Evolutionary conservation across 768 basidiomycete species (phyloP).

Genomic region (Piloderma croceum): DNA sequence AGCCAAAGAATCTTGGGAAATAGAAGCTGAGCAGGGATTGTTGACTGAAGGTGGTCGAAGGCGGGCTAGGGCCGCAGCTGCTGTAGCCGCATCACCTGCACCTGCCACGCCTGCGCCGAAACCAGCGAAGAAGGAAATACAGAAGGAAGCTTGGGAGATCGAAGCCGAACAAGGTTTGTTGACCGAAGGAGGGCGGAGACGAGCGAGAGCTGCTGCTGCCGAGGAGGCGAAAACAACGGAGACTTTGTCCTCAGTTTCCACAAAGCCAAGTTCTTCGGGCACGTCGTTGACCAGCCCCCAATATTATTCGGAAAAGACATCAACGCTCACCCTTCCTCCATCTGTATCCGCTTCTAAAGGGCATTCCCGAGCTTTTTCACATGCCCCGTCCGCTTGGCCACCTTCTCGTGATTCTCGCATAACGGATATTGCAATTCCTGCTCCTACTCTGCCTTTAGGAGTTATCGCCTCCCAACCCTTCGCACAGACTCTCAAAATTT

Average conservation of each 20-base stretch:
- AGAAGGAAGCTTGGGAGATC: constrained; percentile 75
- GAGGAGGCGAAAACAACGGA: no score
- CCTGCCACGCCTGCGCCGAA: neutral
- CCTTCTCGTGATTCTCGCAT: constrained; percentile 12
- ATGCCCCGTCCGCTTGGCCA: constrained; percentile 25
- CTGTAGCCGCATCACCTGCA: constrained; percentile 19
- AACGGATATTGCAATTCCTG: constrained; percentile 52
- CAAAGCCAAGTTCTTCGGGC: neutral
- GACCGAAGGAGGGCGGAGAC: constrained; percentile 31
- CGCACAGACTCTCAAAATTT: constrained; percentile 48
- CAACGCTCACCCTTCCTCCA: constrained; percentile 61
- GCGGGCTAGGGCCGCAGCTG: constrained; percentile 53
- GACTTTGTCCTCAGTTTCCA: neutral
- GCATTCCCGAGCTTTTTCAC: constrained; percentile 62
- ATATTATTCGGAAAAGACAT: constrained; percentile 50
- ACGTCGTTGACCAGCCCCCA: constrained; percentile 41
- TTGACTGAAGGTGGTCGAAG: constrained; percentile 70
- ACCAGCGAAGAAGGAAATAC: constrained; percentile 26
- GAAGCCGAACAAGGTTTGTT: constrained; percentile 67
- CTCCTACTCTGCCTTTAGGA: constrained; percentile 62
- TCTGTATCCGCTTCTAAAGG: constrained; percentile 46
- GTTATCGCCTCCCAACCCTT: constrained; percentile 57
- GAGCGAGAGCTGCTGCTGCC: constrained; percentile 54
- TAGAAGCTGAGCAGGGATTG: constrained; percentile 71
- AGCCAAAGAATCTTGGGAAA: constrained; percentile 72